phyloP scores from a whole-genome alignment of 352 stramenopile genomes.

The Phytophthora cajani region DNA sequence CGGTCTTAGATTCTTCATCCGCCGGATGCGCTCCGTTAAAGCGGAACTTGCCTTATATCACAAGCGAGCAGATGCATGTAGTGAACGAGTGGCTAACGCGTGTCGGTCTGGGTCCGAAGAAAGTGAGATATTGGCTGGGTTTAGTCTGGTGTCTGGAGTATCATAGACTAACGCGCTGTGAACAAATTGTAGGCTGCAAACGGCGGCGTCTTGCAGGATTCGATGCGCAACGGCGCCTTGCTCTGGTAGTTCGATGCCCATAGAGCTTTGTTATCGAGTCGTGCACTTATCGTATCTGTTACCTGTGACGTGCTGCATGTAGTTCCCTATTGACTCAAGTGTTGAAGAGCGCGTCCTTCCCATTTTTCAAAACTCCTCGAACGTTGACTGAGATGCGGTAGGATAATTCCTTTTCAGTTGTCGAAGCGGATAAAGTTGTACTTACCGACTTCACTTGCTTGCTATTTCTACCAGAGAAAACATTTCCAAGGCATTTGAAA shows the following conservation, averaged over 20 bases:
- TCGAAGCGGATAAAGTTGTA: neutral
- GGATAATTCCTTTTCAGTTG: neutral
- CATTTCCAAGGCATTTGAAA: conserved; percentile 35
- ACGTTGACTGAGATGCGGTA: conserved; percentile 37
- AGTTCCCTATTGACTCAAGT: conserved; percentile 20
- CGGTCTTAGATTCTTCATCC: neutral
- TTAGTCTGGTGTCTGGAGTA: neutral
- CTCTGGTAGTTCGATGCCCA: conserved; percentile 35
- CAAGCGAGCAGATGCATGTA: conserved; percentile 35
- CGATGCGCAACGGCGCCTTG: conserved; percentile 46
- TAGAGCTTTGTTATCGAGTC: neutral
- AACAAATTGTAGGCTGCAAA: conserved; percentile 11
- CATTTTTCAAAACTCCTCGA: conserved; percentile 29
- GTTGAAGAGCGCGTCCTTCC: conserved; percentile 5
- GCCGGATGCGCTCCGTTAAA: conserved; percentile 19
- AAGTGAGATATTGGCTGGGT: conserved; percentile 2
- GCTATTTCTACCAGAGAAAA: conserved; percentile 40
- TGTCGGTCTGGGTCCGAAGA: conserved; percentile 25
- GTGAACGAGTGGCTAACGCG: conserved; percentile 40
- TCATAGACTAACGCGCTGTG: neutral
- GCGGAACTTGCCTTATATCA: conserved; percentile 34
- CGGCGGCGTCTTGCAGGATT: conserved; percentile 40
- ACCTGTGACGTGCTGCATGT: neutral
- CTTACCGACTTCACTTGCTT: neutral
- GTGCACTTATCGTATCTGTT: neutral